Evolutionary conservation across 345 rosid genomes (phyloP).

Genomic region (Sonneratia caseolaris): DNA sequence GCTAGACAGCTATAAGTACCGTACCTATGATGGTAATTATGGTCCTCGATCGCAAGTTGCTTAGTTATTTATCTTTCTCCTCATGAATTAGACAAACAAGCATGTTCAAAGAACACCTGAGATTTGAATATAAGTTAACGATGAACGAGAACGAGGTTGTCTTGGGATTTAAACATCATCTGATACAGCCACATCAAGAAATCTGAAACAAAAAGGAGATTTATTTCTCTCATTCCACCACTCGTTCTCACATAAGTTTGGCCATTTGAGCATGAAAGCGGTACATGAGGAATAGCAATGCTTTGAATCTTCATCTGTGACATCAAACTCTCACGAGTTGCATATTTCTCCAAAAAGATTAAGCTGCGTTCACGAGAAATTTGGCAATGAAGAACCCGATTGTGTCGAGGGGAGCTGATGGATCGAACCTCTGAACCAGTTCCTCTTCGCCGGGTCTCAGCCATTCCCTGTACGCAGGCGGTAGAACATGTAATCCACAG

Average conservation of each 20-base stretch:
- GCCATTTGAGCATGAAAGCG: background rate
- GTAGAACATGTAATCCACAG: background rate
- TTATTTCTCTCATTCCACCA: background rate
- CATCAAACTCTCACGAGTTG: too few species aligned
- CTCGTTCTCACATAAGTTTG: background rate
- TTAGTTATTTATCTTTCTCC: background rate
- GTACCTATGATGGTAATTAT: background rate
- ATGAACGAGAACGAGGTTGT: too few species aligned
- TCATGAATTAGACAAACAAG: background rate
- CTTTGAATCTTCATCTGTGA: too few species aligned
- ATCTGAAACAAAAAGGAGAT: background rate
- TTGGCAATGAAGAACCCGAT: slow-evolving; percentile 56
- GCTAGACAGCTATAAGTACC: background rate
- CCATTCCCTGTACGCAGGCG: slow-evolving; percentile 61
- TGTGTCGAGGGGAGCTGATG: slow-evolving; percentile 76
- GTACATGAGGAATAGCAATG: background rate
- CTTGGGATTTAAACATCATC: background rate
- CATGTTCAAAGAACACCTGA: background rate
- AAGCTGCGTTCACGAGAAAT: too few species aligned
- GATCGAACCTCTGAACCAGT: slow-evolving; percentile 86
- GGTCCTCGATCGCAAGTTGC: background rate
- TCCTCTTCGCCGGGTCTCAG: slow-evolving; percentile 66
- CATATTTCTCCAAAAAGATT: too few species aligned
- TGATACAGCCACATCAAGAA: background rate
- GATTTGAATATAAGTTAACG: background rate